Evolutionary conservation across 352 stramenopile species (phyloP).

Genomic region (Peronosclerospora sorghi): DNA sequence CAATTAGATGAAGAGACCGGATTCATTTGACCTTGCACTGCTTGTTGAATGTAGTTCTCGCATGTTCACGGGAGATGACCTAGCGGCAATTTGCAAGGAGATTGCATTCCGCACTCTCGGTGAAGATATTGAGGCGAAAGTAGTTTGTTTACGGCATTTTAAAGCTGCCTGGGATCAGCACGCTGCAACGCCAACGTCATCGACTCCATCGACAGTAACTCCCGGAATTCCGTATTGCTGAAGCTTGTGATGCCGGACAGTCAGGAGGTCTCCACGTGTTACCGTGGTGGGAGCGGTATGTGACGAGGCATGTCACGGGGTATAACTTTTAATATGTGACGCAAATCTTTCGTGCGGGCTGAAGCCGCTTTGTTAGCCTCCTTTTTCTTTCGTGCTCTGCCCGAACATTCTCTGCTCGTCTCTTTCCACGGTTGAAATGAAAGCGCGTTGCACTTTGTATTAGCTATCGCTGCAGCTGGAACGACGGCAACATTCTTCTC

Average conservation of each 20-base stretch:
- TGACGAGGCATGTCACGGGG: too few relatives aligned
- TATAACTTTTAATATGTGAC: too few relatives aligned
- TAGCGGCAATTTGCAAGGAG: too few relatives aligned
- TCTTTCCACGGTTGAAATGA: conserved; percentile 2
- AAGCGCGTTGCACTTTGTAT: too few relatives aligned
- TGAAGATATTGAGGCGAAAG: conserved; percentile 32
- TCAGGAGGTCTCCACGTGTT: too few relatives aligned
- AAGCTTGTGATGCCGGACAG: too few relatives aligned
- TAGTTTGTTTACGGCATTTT: too few relatives aligned
- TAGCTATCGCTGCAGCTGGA: conserved; percentile 1
- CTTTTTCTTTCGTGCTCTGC: conserved; percentile 10
- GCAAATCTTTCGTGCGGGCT: conserved; percentile 19
- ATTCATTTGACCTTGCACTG: neutral
- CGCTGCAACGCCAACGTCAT: conserved; percentile 5
- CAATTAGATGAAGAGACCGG: too few relatives aligned
- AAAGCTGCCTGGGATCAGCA: too few relatives aligned
- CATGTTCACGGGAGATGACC: conserved; percentile 50
- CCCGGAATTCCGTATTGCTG: too few relatives aligned
- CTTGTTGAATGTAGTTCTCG: conserved; percentile 14
- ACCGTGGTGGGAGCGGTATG: too few relatives aligned
- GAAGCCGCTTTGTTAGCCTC: conserved; percentile 7
- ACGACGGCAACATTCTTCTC: neutral
- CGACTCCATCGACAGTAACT: conserved; percentile 1
- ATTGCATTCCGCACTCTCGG: conserved; percentile 67
- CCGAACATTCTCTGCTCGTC: conserved; percentile 1